Base-by-base conservation (phyloP, 2,329 filamentous ascomycete species). In the Aspergillus unguis region DNA sequence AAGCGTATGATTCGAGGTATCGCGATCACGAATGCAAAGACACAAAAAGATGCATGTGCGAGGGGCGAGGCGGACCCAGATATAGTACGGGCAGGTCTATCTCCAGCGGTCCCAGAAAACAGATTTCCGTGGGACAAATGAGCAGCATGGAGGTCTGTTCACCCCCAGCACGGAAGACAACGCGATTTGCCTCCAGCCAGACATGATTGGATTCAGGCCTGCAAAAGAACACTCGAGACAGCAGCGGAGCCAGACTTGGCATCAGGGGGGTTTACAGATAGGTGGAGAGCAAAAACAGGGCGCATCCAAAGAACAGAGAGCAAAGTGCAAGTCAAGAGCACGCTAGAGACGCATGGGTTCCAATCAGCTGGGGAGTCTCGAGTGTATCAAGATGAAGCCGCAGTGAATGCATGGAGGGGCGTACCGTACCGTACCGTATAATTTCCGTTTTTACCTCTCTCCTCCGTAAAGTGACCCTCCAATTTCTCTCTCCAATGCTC, bases 71-170 rank as follows among this genome's bases (percentile, higher is more conserved):
- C 48, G 57, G 56, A 46, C 56, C 53, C 50, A 58, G 57, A 57
- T 65, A 65, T 64, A 65, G 53, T 54, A 47, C 50, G 49, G 45
- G 36, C 41, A 41, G 50, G 36, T 23, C 36, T 38, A n/a, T 38
- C 36, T 28, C 35, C 8, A 28, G 36, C 17, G 42, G 36, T 29
- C 26, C 35, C 36, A 17, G 51, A 48, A 56, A 50, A 49, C 32
- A 45, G 41, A 49, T 50, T 56, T 49, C 41, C 27, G 44, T 52
- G 49, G 55, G 52, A 50, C 51, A 41, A 48, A 49, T 40, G 43
- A 31, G 38, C 27, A 48, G 50, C 45, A 33, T 43, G 48, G 57
- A 60, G 59, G 59, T 32, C 59, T 56, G 55, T 61, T 60, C 59
- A 55, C 57, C 46, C 48, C 42, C 38, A 46, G 40, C 27, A 45